Evolutionary conservation across 805 yeast genomes (phyloP).

Genomic region (Candida stauntonica): DNA sequence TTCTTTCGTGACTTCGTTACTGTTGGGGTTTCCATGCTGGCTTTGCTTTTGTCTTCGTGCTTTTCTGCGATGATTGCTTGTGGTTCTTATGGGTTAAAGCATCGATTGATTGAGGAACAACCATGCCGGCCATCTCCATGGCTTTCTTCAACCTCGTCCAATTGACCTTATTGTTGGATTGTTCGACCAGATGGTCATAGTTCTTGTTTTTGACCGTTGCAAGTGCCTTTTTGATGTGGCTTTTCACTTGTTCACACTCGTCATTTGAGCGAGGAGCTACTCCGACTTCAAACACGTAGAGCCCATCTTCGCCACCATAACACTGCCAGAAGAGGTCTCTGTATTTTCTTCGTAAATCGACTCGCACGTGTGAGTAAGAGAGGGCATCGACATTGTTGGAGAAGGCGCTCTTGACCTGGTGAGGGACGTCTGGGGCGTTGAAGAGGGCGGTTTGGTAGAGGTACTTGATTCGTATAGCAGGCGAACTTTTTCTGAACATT

Average conservation of each 20-base stretch:
- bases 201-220: slow-evolving; percentile 5
- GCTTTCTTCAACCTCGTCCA: slow-evolving; percentile 15
- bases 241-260: slow-evolving; percentile 8
- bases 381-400: slow-evolving; percentile 17
- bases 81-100: neutral
- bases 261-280: slow-evolving; percentile 13
- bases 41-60: neutral
- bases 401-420: slow-evolving; percentile 4
- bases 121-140: slow-evolving; percentile 10
- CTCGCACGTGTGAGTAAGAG: slow-evolving; percentile 19
- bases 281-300: slow-evolving; percentile 19
- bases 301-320: slow-evolving; percentile 19
- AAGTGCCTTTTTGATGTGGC: slow-evolving; percentile 3
- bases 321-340: slow-evolving; percentile 11
- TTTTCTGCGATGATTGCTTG: neutral
- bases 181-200: neutral
- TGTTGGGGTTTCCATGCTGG: too few species aligned
- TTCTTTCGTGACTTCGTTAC: neutral
- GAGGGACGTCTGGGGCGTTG: slow-evolving; percentile 14
- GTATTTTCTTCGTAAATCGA: slow-evolving; percentile 12
- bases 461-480: slow-evolving; percentile 20
- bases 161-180: slow-evolving; percentile 12
- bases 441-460: slow-evolving; percentile 13
- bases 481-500: slow-evolving; percentile 21
- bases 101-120: slow-evolving; percentile 8